Evolutionary conservation across 192 early-diverging fungal species (phyloP), one percentile per base, ranked within the genome.

Genomic region (Chytriomyces sp.): DNA sequence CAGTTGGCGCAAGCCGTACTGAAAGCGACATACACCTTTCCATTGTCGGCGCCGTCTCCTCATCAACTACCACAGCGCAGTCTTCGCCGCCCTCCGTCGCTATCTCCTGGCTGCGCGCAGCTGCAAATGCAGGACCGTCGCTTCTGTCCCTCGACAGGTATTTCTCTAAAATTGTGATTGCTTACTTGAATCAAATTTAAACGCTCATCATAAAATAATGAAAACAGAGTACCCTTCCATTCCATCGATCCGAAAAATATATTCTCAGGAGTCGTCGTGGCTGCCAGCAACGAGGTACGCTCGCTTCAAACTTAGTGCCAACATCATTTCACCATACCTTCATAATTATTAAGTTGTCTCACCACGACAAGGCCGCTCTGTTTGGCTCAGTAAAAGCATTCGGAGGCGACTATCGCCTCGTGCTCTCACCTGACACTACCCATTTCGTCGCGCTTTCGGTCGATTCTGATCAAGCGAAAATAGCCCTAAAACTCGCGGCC

Each of bases 201-300:
- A n/a, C n/a, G n/a, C n/a, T n/a, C n/a, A n/a, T 26, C 26, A 39
- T 12, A 58, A 28, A 39, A n/a, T 5, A n/a, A 17, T 52, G 22
- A 31, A 64, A 25, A 26, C 39, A 84, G 81, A 3, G 38, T 78
- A 4, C 7, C 74, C 14, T 76, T 72, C 22, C 77, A 78, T 59
- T 82, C 80, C 5, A 38, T 80, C 6, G 78, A 85, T 72, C 84
- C 84, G 0, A 40, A 34, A 4, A 79, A 76, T 38, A 76, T 82
- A 33, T 80, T 84, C 36, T 81, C 81, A 12, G 84, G 82, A 7
- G n/a, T 82, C 3, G 78, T 85, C 4, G 78, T 80, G 12, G 72
- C 75, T 8, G 62, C 58, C 28, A 75, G 74, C 19, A 66, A 62
- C 10, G 76, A 78, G 55, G 82, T 83, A 69, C 22, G 14, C 39